Conservation (phyloP, 495 filamentous ascomycete genomes). For the Apiosordaria backusii region DNA sequence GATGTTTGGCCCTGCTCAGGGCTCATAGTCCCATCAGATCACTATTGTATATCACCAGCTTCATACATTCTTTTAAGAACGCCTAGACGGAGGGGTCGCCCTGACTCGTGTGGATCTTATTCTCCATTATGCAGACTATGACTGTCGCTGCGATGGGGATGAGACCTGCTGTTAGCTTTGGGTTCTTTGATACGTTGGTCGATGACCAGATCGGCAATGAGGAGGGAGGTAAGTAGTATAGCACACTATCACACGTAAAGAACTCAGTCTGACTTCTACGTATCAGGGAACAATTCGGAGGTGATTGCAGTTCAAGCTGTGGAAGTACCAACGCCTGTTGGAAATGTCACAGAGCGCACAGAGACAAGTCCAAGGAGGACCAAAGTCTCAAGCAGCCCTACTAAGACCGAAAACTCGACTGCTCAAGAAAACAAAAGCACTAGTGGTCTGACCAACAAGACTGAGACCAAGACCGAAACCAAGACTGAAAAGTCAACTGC, state of each 20-base stretch:
- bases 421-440: not conserved
- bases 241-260: not conserved
- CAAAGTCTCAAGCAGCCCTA: not conserved
- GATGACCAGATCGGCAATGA: not conserved
- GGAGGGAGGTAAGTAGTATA: not conserved
- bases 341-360: not conserved
- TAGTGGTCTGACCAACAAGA: not conserved
- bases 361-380: not conserved
- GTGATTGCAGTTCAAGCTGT: not conserved
- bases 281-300: not conserved
- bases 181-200: not conserved
- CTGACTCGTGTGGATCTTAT: not conserved
- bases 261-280: not conserved
- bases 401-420: not conserved
- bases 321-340: not conserved
- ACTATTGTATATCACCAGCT: not conserved
- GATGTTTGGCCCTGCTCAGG: not conserved
- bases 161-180: not conserved
- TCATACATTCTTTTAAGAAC: not conserved
- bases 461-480: not conserved
- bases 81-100: not conserved
- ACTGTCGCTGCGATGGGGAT: not conserved
- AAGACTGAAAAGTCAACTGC: not conserved
- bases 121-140: not conserved
- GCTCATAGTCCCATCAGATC: not conserved